Conservation (phyloP, 306 rosid genomes). For the Malus orientalis region DNA sequence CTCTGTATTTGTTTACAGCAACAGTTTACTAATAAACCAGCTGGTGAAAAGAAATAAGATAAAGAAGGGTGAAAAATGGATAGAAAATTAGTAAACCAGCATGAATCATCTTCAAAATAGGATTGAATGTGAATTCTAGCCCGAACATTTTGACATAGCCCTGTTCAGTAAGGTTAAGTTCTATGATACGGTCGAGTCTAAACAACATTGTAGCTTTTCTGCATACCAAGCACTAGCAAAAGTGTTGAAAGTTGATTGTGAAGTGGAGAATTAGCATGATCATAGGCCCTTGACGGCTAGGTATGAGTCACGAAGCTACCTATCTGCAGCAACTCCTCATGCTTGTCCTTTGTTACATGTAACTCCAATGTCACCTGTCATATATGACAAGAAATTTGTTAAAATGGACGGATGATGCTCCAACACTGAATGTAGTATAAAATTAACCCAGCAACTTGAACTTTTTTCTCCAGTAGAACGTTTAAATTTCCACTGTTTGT, state of each 20-base stretch:
- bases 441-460: not conserved
- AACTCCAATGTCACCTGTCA: slow-evolving; percentile 71
- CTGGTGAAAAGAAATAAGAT: not conserved
- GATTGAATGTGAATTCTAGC: not conserved
- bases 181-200: not conserved
- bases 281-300: slow-evolving; percentile 7
- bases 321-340: slow-evolving; percentile 44
- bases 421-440: not conserved
- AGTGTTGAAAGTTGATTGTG: not conserved
- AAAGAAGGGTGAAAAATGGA: not conserved
- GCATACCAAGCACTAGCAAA: not conserved
- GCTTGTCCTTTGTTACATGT: slow-evolving; percentile 49
- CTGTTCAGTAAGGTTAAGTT: not conserved
- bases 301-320: slow-evolving; percentile 32
- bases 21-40: not conserved
- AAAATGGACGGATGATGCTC: not conserved
- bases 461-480: not conserved
- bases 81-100: not conserved
- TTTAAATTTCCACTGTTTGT: not conserved
- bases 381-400: slow-evolving; percentile 3
- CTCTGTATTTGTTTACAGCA: not conserved
- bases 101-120: not conserved
- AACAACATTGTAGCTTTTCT: not conserved
- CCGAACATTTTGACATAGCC: not conserved
- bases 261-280: not conserved